Base-by-base conservation (phyloP, 2,329 filamentous ascomycete genomes). In the Cercospora zeina region DNA sequence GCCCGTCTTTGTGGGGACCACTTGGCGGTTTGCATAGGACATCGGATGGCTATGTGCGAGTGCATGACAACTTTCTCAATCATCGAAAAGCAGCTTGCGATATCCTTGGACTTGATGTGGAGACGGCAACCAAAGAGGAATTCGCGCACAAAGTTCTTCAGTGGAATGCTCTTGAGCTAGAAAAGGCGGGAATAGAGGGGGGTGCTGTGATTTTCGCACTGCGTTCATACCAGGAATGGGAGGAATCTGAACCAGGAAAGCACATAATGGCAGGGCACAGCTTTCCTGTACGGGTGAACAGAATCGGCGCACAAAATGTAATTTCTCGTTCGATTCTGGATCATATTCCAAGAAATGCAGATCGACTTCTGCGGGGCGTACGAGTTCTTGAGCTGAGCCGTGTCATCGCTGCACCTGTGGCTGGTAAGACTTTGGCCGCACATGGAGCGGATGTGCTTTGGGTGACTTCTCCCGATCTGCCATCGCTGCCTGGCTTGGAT, bases 31-130 rank as follows among this genome's bases (percentile, higher is more conserved):
- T 85, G 0, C 79, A 86, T 67, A 75, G 75, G 57, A 79, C 82
- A 0, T 70, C 71, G 0, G 82, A 85, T 62, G 83, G 83, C 1
- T 74, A 82, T 54, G 78, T 86, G 2, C 78, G 83, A 1, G 78
- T 86, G 50, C 84, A 87, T 63, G 83, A 85, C 58, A 70, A 70
- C 0, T 85, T 86, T 59, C 76, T 78, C 0, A 78, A 85, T 55
- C 83, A 86, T 62, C 76, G 77, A 0, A 30, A 73, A 1, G 80
- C 78, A 2, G 77, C 79, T 0, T 70, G 81, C 2, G 62, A 70
- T 2, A 71, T 86, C 0, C 72, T 86, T 0, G 78, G 77, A 0
- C 69, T 82, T 4, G 50, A 69, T 0, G n/a, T 36, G 24, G 58
- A 61, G 0, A 63, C 66, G 27, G 74, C 78, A 2, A 74, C 68